Evolutionary conservation across 306 rosid genomes (phyloP).

Genomic region (Gynostemma pentaphyllum): DNA sequence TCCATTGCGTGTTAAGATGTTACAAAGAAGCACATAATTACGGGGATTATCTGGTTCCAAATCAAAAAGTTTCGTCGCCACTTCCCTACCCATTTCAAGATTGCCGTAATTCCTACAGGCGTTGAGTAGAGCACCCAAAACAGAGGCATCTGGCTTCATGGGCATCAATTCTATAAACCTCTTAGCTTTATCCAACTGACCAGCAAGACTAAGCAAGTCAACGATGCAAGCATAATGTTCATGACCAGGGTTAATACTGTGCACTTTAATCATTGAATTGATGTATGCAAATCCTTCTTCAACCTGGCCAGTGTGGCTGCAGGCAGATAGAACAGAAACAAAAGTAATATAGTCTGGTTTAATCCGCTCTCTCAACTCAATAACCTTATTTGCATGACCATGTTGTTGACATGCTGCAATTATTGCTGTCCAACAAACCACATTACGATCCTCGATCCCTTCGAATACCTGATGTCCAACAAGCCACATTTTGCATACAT

Average conservation of each 20-base stretch:
- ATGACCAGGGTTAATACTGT: slow-evolving; percentile 30
- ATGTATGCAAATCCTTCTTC: slow-evolving; percentile 43
- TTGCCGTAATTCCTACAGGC: slow-evolving; percentile 41
- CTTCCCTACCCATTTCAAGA: slow-evolving; percentile 47
- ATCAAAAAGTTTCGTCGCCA: slow-evolving; percentile 37
- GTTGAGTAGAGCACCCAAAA: slow-evolving; percentile 57
- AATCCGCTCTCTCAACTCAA: slow-evolving; percentile 38
- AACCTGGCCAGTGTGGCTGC: slow-evolving; percentile 47
- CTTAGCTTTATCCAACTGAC: slow-evolving; percentile 39
- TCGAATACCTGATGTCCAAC: slow-evolving; percentile 28
- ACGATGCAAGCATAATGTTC: slow-evolving; percentile 69
- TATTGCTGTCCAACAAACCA: slow-evolving; percentile 61
- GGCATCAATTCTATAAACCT: slow-evolving; percentile 43
- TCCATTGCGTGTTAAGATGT: slow-evolving; percentile 33
- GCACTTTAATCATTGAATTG: slow-evolving; percentile 33
- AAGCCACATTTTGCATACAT: slow-evolving; percentile 60
- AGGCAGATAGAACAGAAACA: slow-evolving; percentile 51
- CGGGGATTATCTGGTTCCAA: slow-evolving; percentile 61
- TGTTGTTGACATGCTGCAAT: slow-evolving; percentile 53
- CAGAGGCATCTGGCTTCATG: slow-evolving; percentile 37
- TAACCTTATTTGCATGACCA: slow-evolving; percentile 36
- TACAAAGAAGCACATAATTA: slow-evolving; percentile 39
- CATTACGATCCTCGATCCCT: slow-evolving; percentile 28
- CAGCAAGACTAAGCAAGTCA: slow-evolving; percentile 55
- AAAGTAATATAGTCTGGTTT: slow-evolving; percentile 44